Evolutionary conservation across 2,329 filamentous ascomycete genomes (phyloP), one percentile per base, ranked within the genome.

Genomic region (Alternaria hordeiaustralica): DNA sequence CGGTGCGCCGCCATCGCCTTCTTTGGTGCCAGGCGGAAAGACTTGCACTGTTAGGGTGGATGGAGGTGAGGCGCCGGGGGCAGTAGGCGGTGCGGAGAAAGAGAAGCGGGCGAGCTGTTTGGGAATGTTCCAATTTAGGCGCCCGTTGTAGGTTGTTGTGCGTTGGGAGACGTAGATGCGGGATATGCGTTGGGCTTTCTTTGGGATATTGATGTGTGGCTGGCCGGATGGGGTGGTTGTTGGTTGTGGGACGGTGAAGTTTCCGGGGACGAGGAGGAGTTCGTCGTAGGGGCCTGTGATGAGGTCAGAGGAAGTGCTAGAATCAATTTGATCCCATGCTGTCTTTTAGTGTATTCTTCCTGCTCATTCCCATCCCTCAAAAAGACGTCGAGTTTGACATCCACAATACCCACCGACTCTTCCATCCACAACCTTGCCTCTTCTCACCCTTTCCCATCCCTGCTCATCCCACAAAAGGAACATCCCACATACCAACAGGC

Each of bases 81-180:
- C 36, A 1, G 73, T 75, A 4, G 65, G 58, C 0, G 74, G 74
- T 0, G 73, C 66, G 13, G 74, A 77, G 64, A 77, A 79, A 13
- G 65, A 58, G 64, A 78, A 78, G 23, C 77, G 75, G 0, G 75
- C 75, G 18, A 78, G 72, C 61, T 77, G 74, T 58, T 79, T 78
- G 11, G 76, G 73, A 25, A 79, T 78, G 64, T 79, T 77, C 74
- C 75, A 78, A 54, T 78, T 78, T 4, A 74, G 46, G 33, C 76
- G 74, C 36, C 76, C 75, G 55, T 78, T 78, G 65, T 78, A 77
- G 13, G 63, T 61, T 11, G 76, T 79, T 10, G 71, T 75, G 58
- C 72, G 70, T 44, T 78, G 75, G 26, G 74, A 77, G 49, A 78
- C 75, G 60, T 78, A 79, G 46, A 78, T 78, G 30, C 75, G 71